phyloP scores from a whole-genome alignment of 1,139 yeast genomes.

The Lodderomyces parapsilosis region DNA sequence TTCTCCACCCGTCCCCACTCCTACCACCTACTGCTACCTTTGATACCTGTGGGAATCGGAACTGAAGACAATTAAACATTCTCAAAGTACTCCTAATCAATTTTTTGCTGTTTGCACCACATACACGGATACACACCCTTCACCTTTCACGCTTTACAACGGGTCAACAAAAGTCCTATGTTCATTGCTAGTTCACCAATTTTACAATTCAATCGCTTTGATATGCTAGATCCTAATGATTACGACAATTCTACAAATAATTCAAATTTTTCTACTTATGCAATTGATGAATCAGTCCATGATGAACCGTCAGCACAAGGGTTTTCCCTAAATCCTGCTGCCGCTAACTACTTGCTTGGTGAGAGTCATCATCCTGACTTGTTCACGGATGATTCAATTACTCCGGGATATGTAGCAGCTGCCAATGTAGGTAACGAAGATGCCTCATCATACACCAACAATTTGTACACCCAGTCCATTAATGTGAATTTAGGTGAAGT shows the following conservation, averaged over 20 bases:
- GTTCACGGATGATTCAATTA: neutral
- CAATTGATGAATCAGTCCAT: neutral
- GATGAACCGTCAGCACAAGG: neutral
- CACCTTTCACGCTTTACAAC: no score
- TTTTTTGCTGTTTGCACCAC: no score
- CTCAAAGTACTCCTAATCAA: no score
- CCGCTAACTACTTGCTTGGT: constrained; percentile 11
- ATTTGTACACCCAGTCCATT: constrained; percentile 6
- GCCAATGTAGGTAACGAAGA: neutral
- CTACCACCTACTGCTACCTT: no score
- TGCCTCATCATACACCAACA: neutral
- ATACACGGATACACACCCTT: no score
- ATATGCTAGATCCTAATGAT: constrained; percentile 23
- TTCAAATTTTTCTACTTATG: neutral
- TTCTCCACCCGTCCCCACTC: no score
- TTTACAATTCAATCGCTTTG: constrained; percentile 18
- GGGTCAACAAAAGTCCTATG: constrained; percentile 12
- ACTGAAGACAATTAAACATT: no score
- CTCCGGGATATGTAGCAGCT: neutral
- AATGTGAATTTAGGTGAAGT: constrained; percentile 13
- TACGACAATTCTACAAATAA: neutral
- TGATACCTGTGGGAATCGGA: no score
- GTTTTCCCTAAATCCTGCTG: neutral
- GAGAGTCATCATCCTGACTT: constrained; percentile 6
- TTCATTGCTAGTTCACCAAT: constrained; percentile 14